Evolutionary conservation across 1,139 yeast genomes (phyloP).

Genomic region (Lizanozyma gosingica): DNA sequence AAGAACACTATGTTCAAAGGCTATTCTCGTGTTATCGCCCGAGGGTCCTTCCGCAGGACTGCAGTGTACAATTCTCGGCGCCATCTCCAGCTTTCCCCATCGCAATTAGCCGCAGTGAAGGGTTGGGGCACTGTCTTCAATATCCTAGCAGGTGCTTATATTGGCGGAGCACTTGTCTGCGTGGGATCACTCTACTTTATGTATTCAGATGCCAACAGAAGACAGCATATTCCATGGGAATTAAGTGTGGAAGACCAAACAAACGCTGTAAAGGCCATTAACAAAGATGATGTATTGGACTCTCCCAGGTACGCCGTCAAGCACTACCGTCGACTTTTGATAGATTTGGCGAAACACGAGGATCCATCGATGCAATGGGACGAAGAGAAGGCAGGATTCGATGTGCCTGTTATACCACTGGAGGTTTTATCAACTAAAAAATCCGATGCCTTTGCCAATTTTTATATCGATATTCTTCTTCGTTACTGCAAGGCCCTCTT

Average conservation of each 20-base stretch:
- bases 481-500: conserved; percentile 34
- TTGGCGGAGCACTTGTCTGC: conserved; percentile 34
- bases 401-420: conserved; percentile 26
- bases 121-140: conserved; percentile 28
- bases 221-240: conserved; percentile 37
- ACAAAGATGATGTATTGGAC: conserved; percentile 36
- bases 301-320: conserved; percentile 38
- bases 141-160: conserved; percentile 34
- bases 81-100: background rate
- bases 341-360: conserved; percentile 26
- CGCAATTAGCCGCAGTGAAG: conserved; percentile 16
- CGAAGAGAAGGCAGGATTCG: conserved; percentile 15
- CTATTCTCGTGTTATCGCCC: background rate
- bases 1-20: conserved; percentile 2
- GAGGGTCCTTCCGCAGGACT: background rate
- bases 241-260: conserved; percentile 24
- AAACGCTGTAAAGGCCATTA: conserved; percentile 35
- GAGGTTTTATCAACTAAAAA: conserved; percentile 22
- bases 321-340: conserved; percentile 32
- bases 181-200: conserved; percentile 31
- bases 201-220: conserved; percentile 31
- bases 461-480: conserved; percentile 36
- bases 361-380: conserved; percentile 19
- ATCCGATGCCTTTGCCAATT: conserved; percentile 29
- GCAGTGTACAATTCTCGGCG: background rate